Base-by-base conservation (phyloP, 2,329 filamentous ascomycete species). In the Penicillium sclerotiorum region DNA sequence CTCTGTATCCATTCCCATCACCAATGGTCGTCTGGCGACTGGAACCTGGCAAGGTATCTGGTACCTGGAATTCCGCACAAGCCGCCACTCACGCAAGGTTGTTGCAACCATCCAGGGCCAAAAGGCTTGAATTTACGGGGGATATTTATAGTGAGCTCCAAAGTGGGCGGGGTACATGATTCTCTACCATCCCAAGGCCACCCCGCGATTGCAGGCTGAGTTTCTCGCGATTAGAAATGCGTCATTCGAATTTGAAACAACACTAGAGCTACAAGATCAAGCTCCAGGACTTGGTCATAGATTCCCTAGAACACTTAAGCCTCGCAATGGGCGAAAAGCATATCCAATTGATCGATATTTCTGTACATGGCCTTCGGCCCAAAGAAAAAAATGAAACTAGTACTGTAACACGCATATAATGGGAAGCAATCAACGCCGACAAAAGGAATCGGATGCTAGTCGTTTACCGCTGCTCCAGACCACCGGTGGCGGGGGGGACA, bases 71-170 rank as follows among this genome's bases (percentile, higher is more conserved):
- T 97, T 97, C 69, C 81, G 93, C 49, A 81, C 77, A 3, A 77
- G 77, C 60, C 90, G 84, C 72, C 92, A 96, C 72, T 79, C 83
- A 56, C 82, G 94, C 64, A 88, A 85, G 68, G 82, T 97, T 11
- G 86, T 99, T 55, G 93, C 93, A 46, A 97, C 94, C 1, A 95
- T 97, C 55, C 92, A 97, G 72, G 94, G 93, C 36, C 89, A 96
- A 76, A 85, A 82, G 75, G 59, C 52, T 6, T 72, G 63, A 71
- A 53, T 63, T 8, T 42, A 30, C 45, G n/a, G n/a, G n/a, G n/a
- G n/a, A n/a, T n/a, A n/a, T n/a, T n/a, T n/a, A n/a, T n/a, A n/a
- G n/a, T n/a, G n/a, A n/a, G n/a, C n/a, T n/a, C n/a, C n/a, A n/a
- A n/a, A n/a, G n/a, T n/a, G n/a, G n/a, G n/a, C n/a, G n/a, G n/a